These are phyloP conservation scores for Dothistroma septosporum DNA, from an alignment of 2,329 filamentous ascomycete genomes.

Conservation along the genomic window DNA sequence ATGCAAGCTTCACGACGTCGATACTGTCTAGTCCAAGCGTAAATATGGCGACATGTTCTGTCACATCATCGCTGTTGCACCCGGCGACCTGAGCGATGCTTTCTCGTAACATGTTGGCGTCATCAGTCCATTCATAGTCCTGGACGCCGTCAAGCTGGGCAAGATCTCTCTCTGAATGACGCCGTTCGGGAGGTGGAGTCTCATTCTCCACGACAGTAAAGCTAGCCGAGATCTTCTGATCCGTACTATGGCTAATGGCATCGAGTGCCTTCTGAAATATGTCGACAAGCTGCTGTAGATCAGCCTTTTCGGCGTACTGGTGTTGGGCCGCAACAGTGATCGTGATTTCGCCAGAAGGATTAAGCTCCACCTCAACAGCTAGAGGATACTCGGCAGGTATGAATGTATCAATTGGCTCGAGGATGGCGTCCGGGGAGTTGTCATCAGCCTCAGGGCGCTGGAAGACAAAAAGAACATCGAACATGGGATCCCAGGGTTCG, in stretches of 20 bases:
- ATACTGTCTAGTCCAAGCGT: conserved; percentile 89
- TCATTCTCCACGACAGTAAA: conserved; percentile 8
- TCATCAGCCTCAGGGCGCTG: conserved; percentile 46
- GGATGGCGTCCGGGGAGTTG: conserved; percentile 33
- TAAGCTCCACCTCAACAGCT: conserved; percentile 67
- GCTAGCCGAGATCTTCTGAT: conserved; percentile 12
- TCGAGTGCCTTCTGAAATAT: conserved; percentile 13
- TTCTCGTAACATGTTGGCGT: conserved; percentile 52
- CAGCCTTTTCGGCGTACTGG: conserved; percentile 30
- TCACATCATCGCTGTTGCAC: conserved; percentile 50
- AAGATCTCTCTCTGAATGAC: not conserved
- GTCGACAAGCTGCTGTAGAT: conserved; percentile 29
- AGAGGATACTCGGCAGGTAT: conserved; percentile 65
- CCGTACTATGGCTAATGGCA: conserved; percentile 7
- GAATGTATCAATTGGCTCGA: conserved; percentile 51
- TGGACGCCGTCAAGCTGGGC: conserved; percentile 25
- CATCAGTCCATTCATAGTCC: conserved; percentile 56
- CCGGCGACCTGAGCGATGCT: conserved; percentile 63
- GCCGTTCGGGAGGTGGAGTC: conserved; percentile 1
- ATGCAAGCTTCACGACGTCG: conserved; percentile 79
- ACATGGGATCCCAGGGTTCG: conserved; percentile 56
- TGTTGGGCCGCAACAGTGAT: conserved; percentile 59
- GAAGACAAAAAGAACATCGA: conserved; percentile 80
- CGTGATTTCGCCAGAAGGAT: conserved; percentile 45
- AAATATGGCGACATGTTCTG: conserved; percentile 62